Base-by-base conservation (phyloP, 805 yeast species). In the Nakazawaea ernobii region DNA sequence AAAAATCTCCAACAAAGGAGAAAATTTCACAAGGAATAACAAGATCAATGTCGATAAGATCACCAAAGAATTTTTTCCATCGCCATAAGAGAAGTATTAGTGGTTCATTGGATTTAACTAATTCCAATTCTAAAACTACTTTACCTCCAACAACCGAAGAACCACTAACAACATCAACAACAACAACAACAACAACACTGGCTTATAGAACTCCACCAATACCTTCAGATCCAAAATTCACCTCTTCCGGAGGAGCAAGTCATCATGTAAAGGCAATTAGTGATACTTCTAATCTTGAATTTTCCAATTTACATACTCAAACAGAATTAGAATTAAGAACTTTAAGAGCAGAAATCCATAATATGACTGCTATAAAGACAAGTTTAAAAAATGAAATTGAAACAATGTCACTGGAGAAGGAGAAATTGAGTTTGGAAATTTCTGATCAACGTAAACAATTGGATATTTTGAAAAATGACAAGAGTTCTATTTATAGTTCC, bases 331-430 rank as follows among this genome's bases (percentile, higher is more conserved):
- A 70, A 46, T 54, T 73, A 46, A 58, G 64, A 33, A 48, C 57
- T 26, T 46, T 72, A 44, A 73, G 65, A 51, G 50, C 57, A 20
- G 82, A 77, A 49, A 53, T 77, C 14, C 57, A 62, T 28, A 63
- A 68, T 27, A 58, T 77, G 46, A 57, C 61, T 1, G 44, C 69
- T 1, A 64, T 69, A 1, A 79, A 75, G 52, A 69, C 73, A 2
- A 60, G 61, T 6, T 53, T 83, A 32, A 49, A 67, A 17, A 68
- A 65, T 38, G 89, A 84, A 35, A 70, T 85, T 11, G 74, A 70
- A 42, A 73, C 66, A 15, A 65, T 89, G 52, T 71, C 65, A 29
- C 50, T 55, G 0, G 73, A 74, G 41, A 82, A 75, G 62, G 68
- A 66, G 32, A 61, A 65, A 14, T 62, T 88, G 44, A 65, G 63